Conservation (phyloP, 75 land plant species). For the Selaginella moellendorffii region DNA sequence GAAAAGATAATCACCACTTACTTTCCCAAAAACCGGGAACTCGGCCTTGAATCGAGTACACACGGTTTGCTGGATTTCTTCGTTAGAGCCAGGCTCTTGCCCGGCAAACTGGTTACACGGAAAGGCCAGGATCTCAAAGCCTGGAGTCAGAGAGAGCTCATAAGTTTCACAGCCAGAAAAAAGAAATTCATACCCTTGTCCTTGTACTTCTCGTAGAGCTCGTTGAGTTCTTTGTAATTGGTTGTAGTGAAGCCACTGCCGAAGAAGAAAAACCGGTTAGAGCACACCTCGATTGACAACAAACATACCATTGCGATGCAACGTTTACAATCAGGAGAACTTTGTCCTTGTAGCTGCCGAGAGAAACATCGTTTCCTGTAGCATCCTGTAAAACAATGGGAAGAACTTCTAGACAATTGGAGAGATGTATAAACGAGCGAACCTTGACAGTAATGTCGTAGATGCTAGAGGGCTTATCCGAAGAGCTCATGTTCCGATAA, state of each 20-base stretch:
- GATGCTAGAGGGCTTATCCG: conserved; percentile 5
- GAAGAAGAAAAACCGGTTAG: no score
- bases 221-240: conserved; percentile 64
- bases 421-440: neutral
- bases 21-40: conserved; percentile 62
- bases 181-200: conserved; percentile 28
- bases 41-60: conserved; percentile 57
- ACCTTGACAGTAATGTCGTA: conserved; percentile 57
- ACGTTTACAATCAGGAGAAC: conserved; percentile 57
- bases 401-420: neutral
- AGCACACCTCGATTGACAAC: no score
- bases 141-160: no score
- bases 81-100: conserved; percentile 61
- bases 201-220: conserved; percentile 58
- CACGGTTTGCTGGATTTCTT: conserved; percentile 35
- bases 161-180: no score
- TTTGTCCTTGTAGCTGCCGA: conserved; percentile 36
- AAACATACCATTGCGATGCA: conserved; percentile 42
- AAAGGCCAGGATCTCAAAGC: conserved; percentile 67
- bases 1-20: no score
- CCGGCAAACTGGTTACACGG: conserved; percentile 87
- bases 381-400: conserved; percentile 31
- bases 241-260: conserved; percentile 57
- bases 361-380: conserved; percentile 36
- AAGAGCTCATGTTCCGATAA: neutral